phyloP scores from a whole-genome alignment of 345 rosid genomes.

The Lepidium sativum region DNA sequence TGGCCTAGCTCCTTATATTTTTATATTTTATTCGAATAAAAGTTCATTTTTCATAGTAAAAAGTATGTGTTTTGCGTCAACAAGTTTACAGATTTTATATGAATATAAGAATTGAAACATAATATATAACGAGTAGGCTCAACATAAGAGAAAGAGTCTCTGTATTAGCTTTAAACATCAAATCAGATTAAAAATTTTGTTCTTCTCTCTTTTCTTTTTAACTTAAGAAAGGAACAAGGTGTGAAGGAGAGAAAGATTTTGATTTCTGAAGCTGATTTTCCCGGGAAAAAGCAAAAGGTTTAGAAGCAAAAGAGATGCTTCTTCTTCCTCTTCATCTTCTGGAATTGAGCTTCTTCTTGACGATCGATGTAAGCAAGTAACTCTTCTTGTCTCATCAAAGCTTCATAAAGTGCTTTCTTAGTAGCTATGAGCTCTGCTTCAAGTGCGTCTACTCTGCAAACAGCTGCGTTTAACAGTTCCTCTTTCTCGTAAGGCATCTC shows the following conservation, averaged over 20 bases:
- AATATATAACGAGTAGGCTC: background rate
- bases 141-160: slow-evolving; percentile 9
- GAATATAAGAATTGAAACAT: no score
- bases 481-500: slow-evolving; percentile 97
- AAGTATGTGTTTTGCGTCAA: no score
- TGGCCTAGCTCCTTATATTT: no score
- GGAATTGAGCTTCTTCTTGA: slow-evolving; percentile 52
- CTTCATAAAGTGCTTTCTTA: slow-evolving; percentile 88
- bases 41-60: no score
- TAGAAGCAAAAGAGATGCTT: slow-evolving; percentile 25
- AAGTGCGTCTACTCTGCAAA: slow-evolving; percentile 93
- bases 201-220: background rate
- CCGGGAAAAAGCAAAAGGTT: background rate
- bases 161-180: slow-evolving; percentile 16
- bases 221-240: background rate
- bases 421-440: slow-evolving; percentile 98
- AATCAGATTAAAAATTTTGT: background rate
- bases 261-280: background rate
- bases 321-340: slow-evolving; percentile 25
- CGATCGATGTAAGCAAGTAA: slow-evolving; percentile 88
- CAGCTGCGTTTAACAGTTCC: slow-evolving; percentile 93
- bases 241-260: background rate
- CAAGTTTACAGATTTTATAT: slow-evolving; percentile 4
- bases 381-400: slow-evolving; percentile 92
- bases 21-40: no score